Conservation (phyloP, 306 rosid genomes). For the Cicer pinnatifidum region DNA sequence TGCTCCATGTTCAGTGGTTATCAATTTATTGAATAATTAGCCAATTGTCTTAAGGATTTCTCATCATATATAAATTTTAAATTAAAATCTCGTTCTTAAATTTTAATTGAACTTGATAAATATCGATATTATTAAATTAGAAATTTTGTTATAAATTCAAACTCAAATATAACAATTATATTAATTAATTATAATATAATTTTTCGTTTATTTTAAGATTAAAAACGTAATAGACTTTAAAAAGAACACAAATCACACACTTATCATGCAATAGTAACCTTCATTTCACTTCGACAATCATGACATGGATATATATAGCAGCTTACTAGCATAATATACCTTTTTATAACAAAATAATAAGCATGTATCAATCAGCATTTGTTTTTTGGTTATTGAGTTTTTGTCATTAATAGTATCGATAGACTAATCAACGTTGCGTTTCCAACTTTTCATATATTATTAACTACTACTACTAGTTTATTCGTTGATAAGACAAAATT, state of each 20-base stretch:
- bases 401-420: background rate
- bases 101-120: rapidly evolving
- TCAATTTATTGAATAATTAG: background rate
- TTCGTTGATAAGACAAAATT: background rate
- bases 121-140: too few relatives aligned
- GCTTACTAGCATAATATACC: too few relatives aligned
- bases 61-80: background rate
- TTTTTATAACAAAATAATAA: background rate
- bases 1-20: background rate
- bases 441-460: background rate
- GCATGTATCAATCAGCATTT: background rate
- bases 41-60: background rate
- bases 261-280: background rate
- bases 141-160: too few relatives aligned
- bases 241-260: background rate
- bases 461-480: background rate
- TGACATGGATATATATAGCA: background rate
- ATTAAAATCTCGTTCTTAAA: background rate
- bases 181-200: too few relatives aligned
- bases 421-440: background rate
- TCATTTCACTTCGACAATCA: background rate
- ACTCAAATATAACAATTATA: too few relatives aligned
- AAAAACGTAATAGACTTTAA: background rate
- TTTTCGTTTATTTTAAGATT: too few relatives aligned
- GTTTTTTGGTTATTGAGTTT: background rate